Base-by-base conservation (phyloP, 441 rosid genomes). In the Croton setiger region DNA sequence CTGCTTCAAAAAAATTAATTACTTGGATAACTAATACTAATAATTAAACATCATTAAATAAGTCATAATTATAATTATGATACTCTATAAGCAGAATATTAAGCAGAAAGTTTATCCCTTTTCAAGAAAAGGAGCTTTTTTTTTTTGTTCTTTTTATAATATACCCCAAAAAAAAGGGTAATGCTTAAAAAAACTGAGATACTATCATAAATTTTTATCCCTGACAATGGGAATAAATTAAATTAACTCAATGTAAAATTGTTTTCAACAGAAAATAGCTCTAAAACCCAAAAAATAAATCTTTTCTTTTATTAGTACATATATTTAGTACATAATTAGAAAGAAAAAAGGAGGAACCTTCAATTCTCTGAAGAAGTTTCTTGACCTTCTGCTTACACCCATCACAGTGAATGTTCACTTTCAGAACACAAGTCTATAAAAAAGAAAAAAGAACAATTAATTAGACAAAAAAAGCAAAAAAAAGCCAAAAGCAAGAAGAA, bases 381-480 rank as follows among this genome's bases (percentile, higher is more conserved):
- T 89, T 91, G 72, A 91, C 97, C 77, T 88, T 89, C 72, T 84
- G 85, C 84, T 84, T 89, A 82, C 97, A 91, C 14, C 97, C 97
- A 76, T 88, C 91, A 71, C 97, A 91, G 48, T 91, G 96, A 4
- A 91, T 85, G 85, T 79, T 88, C 75, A 91, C 97, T 83, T 81
- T 88, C 31, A 91, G 92, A 73, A 85, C 82, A 77, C 75, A 86
- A 53, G 87, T 89, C 97, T 89, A 88, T 31, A 62, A 45, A 7
- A 12, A 55, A 0, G 31, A 27, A 27, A 27, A 27, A 27, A 27
- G 31, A 55, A 55, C 1, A 27, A 12, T 70, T 35, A 53, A 15
- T 71, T 62, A 31, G 8, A 48, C 49, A 69, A 56, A 37, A 69
- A 69, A 64, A 79, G 52, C 55, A 75, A 60, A 54, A 62, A 39